phyloP scores from a whole-genome alignment of 1,284 basidiomycete genomes.

The Melanopsichium pennsylvanicum region DNA sequence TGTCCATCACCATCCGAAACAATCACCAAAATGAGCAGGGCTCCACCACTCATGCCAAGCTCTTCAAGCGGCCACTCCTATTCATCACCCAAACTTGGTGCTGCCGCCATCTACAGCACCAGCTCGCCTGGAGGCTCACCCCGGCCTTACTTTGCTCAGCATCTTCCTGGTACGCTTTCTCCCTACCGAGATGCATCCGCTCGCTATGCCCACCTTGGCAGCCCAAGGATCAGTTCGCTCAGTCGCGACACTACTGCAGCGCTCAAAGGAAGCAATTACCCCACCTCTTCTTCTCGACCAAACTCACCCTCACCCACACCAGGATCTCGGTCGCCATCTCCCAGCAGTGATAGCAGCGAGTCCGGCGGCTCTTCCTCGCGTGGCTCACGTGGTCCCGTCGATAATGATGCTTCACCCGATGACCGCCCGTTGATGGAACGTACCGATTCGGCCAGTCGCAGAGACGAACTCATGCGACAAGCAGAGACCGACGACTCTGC shows the following conservation, averaged over 20 bases:
- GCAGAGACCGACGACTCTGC: conserved; percentile 1
- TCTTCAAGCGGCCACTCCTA: conserved; percentile 29
- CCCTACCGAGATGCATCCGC: conserved; percentile 60
- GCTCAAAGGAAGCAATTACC: conserved; percentile 45
- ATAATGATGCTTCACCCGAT: not conserved
- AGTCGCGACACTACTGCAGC: conserved; percentile 57
- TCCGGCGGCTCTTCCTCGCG: conserved; percentile 17
- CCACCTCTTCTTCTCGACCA: conserved; percentile 56
- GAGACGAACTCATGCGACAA: not conserved
- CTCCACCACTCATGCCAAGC: conserved; percentile 44
- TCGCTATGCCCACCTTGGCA: conserved; percentile 52
- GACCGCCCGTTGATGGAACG: conserved; percentile 15
- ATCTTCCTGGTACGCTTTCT: conserved; percentile 53
- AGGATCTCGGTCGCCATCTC: conserved; percentile 45
- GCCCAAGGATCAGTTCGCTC: conserved; percentile 59
- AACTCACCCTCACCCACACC: conserved; percentile 49
- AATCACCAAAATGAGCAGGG: conserved; percentile 39
- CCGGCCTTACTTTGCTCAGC: conserved; percentile 48
- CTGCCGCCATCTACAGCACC: conserved; percentile 35
- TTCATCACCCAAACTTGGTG: conserved; percentile 43
- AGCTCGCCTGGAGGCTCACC: conserved; percentile 56
- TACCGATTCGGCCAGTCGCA: conserved; percentile 18
- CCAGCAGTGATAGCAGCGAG: conserved; percentile 26
- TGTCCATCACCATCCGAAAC: not conserved
- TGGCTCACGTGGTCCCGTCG: not conserved